Conservation (phyloP, 345 rosid species). For the Bruguiera sexangula region DNA sequence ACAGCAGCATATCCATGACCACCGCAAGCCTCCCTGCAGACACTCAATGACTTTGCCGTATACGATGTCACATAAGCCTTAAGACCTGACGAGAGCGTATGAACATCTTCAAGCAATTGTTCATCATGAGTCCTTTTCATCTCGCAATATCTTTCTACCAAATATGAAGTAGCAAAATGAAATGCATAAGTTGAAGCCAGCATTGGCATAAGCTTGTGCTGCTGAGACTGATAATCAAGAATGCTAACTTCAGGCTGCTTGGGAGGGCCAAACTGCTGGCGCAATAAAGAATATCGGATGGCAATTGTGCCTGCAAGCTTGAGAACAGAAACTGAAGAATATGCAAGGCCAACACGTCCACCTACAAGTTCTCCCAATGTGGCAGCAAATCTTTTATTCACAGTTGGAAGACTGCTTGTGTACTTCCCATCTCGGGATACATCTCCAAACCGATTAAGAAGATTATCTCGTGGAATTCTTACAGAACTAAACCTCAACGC, state of each 20-base stretch:
- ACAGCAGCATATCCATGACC: constrained; percentile 99
- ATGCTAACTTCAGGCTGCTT: constrained; percentile 94
- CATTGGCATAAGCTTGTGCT: constrained; percentile 99
- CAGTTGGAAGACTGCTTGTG: constrained; percentile 85
- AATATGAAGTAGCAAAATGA: constrained; percentile 72
- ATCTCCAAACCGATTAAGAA: constrained; percentile 96
- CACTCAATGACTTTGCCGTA: constrained; percentile 77
- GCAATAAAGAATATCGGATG: constrained; percentile 75
- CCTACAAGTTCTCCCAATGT: constrained; percentile 98
- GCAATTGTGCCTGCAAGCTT: constrained; percentile 83
- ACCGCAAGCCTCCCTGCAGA: constrained; percentile 97
- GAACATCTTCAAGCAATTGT: constrained; percentile 82
- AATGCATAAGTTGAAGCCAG: constrained; percentile 91
- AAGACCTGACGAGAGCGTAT: constrained; percentile 94
- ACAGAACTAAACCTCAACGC: constrained; percentile 81
- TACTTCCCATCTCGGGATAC: constrained; percentile 90
- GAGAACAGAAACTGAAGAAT: constrained; percentile 81
- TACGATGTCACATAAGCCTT: constrained; percentile 90
- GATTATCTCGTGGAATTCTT: constrained; percentile 93
- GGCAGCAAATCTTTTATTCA: constrained; percentile 91
- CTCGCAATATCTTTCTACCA: constrained; percentile 75
- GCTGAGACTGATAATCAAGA: constrained; percentile 98
- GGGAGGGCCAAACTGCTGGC: constrained; percentile 98
- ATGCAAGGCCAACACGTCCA: constrained; percentile 89
- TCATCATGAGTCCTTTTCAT: constrained; percentile 81